A percentile compares a stretch with the other conserved stretches of the same genome.
These are phyloP conservation scores for Magnusiomyces clavatus DNA, from an alignment of 1,139 yeast species.

Conservation along the genomic window DNA sequence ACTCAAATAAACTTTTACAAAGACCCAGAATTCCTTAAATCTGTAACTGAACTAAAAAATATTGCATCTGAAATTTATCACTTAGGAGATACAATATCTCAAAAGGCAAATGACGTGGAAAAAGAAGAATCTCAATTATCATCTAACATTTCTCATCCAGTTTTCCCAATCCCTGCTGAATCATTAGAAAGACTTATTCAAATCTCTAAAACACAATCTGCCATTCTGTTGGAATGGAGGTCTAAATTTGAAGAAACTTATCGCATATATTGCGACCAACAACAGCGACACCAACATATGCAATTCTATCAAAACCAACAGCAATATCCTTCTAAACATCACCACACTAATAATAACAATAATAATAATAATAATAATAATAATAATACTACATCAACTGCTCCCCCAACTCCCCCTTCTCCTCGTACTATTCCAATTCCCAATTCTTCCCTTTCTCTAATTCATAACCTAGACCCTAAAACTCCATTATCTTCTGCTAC, in stretches of 20 bases:
- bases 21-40: background rate
- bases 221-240: background rate
- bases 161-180: background rate
- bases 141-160: background rate
- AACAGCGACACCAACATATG: too few species aligned
- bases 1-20: background rate
- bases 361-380: background rate
- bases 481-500: background rate
- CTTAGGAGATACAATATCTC: background rate
- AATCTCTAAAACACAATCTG: background rate
- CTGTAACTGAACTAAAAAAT: background rate
- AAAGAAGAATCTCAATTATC: background rate
- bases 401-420: background rate
- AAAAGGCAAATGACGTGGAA: background rate
- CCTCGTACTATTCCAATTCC: background rate
- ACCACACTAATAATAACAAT: background rate
- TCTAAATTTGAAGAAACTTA: background rate
- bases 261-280: background rate
- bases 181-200: conserved; percentile 1
- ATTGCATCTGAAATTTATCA: background rate
- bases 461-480: background rate
- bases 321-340: background rate
- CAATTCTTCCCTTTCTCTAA: background rate
- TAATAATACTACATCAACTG: background rate
- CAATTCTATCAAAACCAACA: background rate